Evolutionary conservation across 768 basidiomycete genomes (phyloP).

Genomic region (Pholiota conissans): DNA sequence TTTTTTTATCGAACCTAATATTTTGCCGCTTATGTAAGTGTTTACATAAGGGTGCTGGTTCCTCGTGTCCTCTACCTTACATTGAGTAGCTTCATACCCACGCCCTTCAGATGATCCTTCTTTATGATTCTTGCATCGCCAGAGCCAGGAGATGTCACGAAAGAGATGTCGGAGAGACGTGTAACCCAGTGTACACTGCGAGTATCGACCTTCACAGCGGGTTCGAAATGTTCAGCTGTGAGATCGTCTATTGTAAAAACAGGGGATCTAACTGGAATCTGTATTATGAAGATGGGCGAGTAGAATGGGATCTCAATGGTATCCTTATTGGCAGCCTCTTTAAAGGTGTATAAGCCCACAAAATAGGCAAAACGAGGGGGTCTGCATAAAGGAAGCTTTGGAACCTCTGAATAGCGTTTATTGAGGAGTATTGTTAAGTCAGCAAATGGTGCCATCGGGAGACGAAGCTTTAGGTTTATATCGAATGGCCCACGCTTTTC

Average conservation of each 20-base stretch:
- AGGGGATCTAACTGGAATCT: background rate
- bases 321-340: background rate
- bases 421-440: background rate
- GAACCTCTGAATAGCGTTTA: background rate
- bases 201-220: background rate
- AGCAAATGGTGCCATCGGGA: background rate
- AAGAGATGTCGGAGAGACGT: too few relatives aligned
- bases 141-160: background rate
- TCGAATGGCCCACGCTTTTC: background rate
- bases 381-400: background rate
- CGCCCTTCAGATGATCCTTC: background rate
- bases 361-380: background rate
- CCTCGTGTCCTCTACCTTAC: too few relatives aligned
- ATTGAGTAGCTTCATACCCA: background rate
- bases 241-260: background rate
- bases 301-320: background rate
- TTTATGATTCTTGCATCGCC: background rate
- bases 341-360: background rate
- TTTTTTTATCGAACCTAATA: too few relatives aligned
- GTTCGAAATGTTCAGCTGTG: background rate
- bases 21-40: too few relatives aligned
- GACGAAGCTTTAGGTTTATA: background rate
- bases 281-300: background rate
- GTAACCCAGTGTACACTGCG: background rate
- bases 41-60: too few relatives aligned